These are phyloP conservation scores for Paecilomyces sp. DNA, from an alignment of 2,329 filamentous ascomycete genomes.

Conservation along the genomic window DNA sequence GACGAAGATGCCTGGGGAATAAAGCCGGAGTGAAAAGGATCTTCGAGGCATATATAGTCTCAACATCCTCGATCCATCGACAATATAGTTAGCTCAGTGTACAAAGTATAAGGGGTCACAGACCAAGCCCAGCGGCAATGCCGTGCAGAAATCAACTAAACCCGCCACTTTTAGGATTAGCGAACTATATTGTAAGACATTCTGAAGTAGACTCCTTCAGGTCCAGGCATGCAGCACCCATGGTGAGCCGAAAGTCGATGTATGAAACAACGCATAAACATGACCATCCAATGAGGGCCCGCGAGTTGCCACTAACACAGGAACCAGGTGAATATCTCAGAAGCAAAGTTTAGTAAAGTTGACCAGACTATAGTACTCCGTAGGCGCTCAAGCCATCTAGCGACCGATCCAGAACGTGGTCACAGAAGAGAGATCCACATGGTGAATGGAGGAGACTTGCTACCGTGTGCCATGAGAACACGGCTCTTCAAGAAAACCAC, in stretches of 20 bases:
- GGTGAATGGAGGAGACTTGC: background rate
- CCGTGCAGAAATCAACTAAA: background rate
- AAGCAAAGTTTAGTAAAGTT: background rate
- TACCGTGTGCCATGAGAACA: background rate
- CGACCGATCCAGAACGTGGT: background rate
- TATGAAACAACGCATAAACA: background rate
- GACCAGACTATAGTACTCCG: background rate
- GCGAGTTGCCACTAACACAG: slow-evolving; percentile 13
- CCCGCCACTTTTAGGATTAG: background rate
- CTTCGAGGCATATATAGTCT: background rate
- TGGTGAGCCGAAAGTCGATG: background rate
- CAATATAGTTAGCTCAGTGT: background rate
- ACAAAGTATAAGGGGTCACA: background rate
- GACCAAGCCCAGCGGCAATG: background rate
- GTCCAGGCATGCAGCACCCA: background rate
- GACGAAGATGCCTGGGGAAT: slow-evolving; percentile 8
- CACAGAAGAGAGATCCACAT: background rate
- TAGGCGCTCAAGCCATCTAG: background rate
- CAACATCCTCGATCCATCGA: background rate
- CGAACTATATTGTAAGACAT: slow-evolving; percentile 10
- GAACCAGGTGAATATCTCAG: slow-evolving; percentile 9
- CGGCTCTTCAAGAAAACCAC: background rate
- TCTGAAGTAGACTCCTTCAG: slow-evolving; percentile 6
- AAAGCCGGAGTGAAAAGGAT: slow-evolving; percentile 10
- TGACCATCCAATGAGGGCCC: background rate